phyloP scores from a whole-genome alignment of 371 early-diverging fungal species.

The Lichtheimia ornata region DNA sequence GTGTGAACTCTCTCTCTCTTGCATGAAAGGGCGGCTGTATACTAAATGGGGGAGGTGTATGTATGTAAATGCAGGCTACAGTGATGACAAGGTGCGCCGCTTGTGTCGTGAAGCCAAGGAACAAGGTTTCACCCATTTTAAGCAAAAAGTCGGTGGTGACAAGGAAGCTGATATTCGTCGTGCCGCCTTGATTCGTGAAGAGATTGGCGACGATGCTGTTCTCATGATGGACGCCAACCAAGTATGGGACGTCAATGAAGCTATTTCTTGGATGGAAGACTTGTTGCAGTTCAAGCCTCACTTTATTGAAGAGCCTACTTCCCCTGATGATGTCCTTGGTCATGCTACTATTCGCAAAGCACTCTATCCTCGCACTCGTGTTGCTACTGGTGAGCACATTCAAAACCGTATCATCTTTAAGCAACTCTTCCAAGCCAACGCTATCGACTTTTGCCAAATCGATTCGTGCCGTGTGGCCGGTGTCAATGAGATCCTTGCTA shows the following conservation, averaged over 20 bases:
- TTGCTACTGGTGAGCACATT: slow-evolving; percentile 57
- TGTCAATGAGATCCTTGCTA: slow-evolving; percentile 53
- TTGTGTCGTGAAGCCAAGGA: slow-evolving; percentile 45
- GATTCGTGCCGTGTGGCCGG: slow-evolving; percentile 55
- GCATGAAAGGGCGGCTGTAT: neutral
- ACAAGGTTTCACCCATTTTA: slow-evolving; percentile 47
- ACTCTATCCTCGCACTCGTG: slow-evolving; percentile 43
- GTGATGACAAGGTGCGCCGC: slow-evolving; percentile 49
- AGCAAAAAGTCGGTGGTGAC: slow-evolving; percentile 57
- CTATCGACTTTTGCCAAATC: slow-evolving; percentile 56
- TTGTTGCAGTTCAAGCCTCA: slow-evolving; percentile 52
- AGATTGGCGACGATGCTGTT: slow-evolving; percentile 48
- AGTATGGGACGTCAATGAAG: slow-evolving; percentile 59
- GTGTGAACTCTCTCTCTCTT: neutral
- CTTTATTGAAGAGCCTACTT: slow-evolving; percentile 58
- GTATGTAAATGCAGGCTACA: slow-evolving; percentile 41
- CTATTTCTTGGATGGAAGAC: slow-evolving; percentile 57
- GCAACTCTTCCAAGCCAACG: slow-evolving; percentile 52
- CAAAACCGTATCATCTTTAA: slow-evolving; percentile 57
- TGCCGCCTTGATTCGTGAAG: slow-evolving; percentile 52
- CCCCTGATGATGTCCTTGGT: slow-evolving; percentile 55
- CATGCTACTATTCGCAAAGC: slow-evolving; percentile 55
- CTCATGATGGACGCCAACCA: slow-evolving; percentile 64
- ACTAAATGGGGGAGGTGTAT: neutral
- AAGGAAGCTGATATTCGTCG: slow-evolving; percentile 47